These are phyloP conservation scores for Ceratocystiopsis brevicomis DNA, from an alignment of 2,329 filamentous ascomycete species.

Conservation along the genomic window DNA sequence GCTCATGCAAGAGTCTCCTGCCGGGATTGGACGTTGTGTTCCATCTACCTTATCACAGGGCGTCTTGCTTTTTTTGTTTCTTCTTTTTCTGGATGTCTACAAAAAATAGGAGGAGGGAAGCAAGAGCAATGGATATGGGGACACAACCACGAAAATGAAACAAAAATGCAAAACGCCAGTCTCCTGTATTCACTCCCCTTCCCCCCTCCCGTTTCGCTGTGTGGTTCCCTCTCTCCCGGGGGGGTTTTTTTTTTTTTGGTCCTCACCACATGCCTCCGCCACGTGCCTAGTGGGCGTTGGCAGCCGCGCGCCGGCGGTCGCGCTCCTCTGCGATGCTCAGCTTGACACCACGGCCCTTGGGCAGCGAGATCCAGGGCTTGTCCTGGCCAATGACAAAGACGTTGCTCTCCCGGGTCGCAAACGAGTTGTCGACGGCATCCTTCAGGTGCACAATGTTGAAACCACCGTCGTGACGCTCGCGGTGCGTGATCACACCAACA, in stretches of 20 bases:
- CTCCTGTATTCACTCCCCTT: not conserved
- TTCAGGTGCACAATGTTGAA: constrained; percentile 99
- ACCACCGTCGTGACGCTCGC: constrained; percentile 98
- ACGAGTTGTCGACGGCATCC: constrained; percentile 99
- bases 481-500: constrained; percentile 99
- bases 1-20: no score
- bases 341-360: constrained; percentile 99
- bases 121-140: not conserved
- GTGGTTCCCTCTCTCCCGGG: no score
- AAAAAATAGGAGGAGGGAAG: no score
- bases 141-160: not conserved
- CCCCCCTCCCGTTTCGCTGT: no score
- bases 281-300: constrained; percentile 23
- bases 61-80: no score
- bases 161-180: not conserved
- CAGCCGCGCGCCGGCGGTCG: constrained; percentile 74
- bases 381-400: constrained; percentile 97
- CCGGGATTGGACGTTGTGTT: no score
- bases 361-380: constrained; percentile 98
- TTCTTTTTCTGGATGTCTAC: no score
- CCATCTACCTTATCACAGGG: no score
- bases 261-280: not conserved
- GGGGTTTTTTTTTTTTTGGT: not conserved
- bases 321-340: constrained; percentile 97
- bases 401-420: constrained; percentile 98